Base-by-base conservation (phyloP, 306 rosid genomes). In the Prunus campanulata region DNA sequence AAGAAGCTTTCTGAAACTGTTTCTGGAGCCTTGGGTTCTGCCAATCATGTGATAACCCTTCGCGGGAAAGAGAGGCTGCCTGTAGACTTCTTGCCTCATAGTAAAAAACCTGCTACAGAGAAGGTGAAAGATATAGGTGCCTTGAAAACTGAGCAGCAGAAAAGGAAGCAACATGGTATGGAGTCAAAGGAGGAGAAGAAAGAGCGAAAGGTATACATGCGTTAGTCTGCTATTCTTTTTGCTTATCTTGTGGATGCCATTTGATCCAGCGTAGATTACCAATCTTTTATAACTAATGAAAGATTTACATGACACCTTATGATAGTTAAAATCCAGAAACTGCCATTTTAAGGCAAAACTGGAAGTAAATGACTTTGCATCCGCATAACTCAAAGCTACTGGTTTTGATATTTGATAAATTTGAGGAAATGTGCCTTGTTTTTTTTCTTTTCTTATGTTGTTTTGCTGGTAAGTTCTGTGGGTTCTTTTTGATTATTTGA, bases 161-260 rank as follows among this genome's bases (percentile, higher is more conserved):
- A 80, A 83, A 88, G 93, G 81, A 96, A 88, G 84, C 90, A 81
- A 42, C 88, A 83, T 62, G 91, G 96, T 77, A 88, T 61, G 74
- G 99, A 96, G 87, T 79, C 97, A 30, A 88, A 89, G 80, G 97
- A 88, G 87, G 96, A 89, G 84, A 92, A 91, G 79, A 91, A 89
- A 84, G 99, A 92, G 83, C 79, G 99, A 20, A 92, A 96, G 97
- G 99, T 95, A 79, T 69, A 66, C 20, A 59, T 79, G 60, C 49
- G 3, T 22, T 32, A 10, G 39, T 32, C 52, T 24, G 13, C 56
- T 73, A 24, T 54, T 57, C 61, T 29, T 48, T 66, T 74, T 10
- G 46, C 56, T 68, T 63, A 29, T 55, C 52, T 20, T 54, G 60
- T 12, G 50, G 39, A 77, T 56, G 22, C 44, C 9, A 22, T 50